Conservation (phyloP, 2,329 filamentous ascomycete species). For the Colletotrichum trifolii region DNA sequence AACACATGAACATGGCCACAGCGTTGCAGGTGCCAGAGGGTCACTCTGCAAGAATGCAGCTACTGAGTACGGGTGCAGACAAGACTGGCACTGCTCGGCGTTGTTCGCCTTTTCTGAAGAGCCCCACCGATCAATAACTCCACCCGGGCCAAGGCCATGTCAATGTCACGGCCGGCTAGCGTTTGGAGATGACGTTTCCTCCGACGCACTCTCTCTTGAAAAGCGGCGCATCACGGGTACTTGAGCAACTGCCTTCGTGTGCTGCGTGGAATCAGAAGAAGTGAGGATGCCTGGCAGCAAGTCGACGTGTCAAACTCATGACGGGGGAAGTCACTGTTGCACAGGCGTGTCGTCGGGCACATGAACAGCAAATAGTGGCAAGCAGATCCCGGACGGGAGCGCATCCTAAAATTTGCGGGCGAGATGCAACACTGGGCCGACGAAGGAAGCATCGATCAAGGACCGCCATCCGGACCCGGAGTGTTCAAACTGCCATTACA, state of each 20-base stretch:
- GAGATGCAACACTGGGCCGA: slow-evolving; percentile 2
- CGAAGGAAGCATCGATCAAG: neutral
- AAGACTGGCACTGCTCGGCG: neutral
- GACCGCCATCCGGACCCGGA: neutral
- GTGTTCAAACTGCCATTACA: neutral
- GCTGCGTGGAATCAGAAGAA: too few species aligned
- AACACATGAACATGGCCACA: too few species aligned
- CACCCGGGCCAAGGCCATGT: slow-evolving; percentile 14
- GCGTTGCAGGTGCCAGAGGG: too few species aligned
- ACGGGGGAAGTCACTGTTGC: too few species aligned
- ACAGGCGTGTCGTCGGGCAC: too few species aligned
- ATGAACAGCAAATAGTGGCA: neutral
- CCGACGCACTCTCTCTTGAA: neutral
- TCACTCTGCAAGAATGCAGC: too few species aligned
- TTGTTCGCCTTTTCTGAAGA: neutral
- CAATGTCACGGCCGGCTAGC: slow-evolving; percentile 19
- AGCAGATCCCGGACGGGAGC: slow-evolving; percentile 17
- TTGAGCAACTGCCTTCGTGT: neutral
- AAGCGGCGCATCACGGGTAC: neutral
- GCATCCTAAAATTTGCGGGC: slow-evolving; percentile 27
- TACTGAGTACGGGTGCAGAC: neutral
- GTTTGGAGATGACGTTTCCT: slow-evolving; percentile 21
- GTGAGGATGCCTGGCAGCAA: neutral
- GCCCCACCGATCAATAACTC: slow-evolving; percentile 23
- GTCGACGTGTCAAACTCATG: neutral